A percentile compares a stretch with the other conserved stretches of the same genome.
phyloP scores from a whole-genome alignment of 768 basidiomycete genomes.

The Phanerochaete sordida region DNA sequence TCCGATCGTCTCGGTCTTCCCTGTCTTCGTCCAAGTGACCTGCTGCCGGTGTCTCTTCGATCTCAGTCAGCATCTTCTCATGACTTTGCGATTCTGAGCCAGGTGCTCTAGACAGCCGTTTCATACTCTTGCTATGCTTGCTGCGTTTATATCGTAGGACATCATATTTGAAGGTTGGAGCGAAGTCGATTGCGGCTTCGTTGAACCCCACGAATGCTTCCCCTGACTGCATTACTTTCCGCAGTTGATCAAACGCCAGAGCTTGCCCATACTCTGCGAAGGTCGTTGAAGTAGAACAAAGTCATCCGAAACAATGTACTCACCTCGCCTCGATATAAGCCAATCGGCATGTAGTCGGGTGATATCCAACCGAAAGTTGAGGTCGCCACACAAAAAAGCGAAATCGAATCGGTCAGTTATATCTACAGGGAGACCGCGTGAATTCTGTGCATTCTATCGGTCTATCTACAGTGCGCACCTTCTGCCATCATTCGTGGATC shows the following conservation, averaged over 20 bases:
- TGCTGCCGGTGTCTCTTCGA: slow-evolving; percentile 30
- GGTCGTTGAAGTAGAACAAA: background rate
- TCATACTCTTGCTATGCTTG: slow-evolving; percentile 37
- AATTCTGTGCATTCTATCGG: slow-evolving; percentile 7
- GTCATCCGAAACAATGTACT: slow-evolving; percentile 2
- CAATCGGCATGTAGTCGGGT: slow-evolving; percentile 93
- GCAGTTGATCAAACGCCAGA: slow-evolving; percentile 86
- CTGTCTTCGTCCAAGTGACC: slow-evolving; percentile 17
- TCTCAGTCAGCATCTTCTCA: slow-evolving; percentile 28
- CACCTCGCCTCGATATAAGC: slow-evolving; percentile 81
- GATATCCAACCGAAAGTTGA: slow-evolving; percentile 88
- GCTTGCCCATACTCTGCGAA: slow-evolving; percentile 75
- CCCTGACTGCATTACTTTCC: slow-evolving; percentile 66
- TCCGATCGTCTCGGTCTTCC: slow-evolving; percentile 23
- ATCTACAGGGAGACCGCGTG: slow-evolving; percentile 43
- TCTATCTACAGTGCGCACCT: slow-evolving; percentile 39
- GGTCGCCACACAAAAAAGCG: slow-evolving; percentile 85
- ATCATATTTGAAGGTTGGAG: slow-evolving; percentile 94
- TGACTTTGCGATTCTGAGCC: slow-evolving; percentile 16
- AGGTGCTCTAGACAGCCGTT: slow-evolving; percentile 17
- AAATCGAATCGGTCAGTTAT: slow-evolving; percentile 87
- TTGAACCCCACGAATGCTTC: slow-evolving; percentile 72
- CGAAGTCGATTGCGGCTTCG: slow-evolving; percentile 80
- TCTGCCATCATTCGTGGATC: slow-evolving; percentile 69
- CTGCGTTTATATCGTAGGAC: slow-evolving; percentile 58